Conservation (phyloP, 2,329 filamentous ascomycete genomes). For the Penicillium sclerotiorum region DNA sequence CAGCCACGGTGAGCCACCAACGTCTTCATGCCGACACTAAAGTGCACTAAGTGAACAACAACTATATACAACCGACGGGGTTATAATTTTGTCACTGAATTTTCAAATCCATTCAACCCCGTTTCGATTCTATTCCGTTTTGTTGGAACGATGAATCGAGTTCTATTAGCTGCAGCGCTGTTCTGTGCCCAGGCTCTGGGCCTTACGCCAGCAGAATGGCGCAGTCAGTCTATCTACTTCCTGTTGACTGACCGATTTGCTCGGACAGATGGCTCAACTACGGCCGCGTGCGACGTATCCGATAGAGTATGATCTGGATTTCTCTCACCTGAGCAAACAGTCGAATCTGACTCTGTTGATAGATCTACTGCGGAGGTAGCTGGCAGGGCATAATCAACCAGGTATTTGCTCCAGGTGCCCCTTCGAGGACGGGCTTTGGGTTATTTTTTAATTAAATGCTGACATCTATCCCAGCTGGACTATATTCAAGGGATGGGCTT, state of each 20-base stretch:
- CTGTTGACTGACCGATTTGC: slow-evolving; percentile 50
- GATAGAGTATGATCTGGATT: slow-evolving; percentile 28
- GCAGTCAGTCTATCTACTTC: slow-evolving; percentile 49
- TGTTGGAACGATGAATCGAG: too few species aligned
- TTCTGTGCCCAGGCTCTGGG: not conserved
- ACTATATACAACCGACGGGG: too few species aligned
- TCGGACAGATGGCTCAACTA: slow-evolving; percentile 41
- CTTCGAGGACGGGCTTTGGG: too few species aligned
- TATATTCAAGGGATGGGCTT: slow-evolving; percentile 55
- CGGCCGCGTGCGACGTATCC: slow-evolving; percentile 33
- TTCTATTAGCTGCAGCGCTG: not conserved
- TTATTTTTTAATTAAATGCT: too few species aligned
- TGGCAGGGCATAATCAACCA: slow-evolving; percentile 50
- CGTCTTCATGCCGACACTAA: too few species aligned
- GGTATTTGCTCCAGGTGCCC: slow-evolving; percentile 7
- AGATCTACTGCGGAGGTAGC: slow-evolving; percentile 48
- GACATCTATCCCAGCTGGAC: slow-evolving; percentile 40
- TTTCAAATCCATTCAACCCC: too few species aligned
- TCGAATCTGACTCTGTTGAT: slow-evolving; percentile 42
- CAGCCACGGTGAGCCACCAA: too few species aligned
- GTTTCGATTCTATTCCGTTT: not conserved
- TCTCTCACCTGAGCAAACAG: slow-evolving; percentile 41
- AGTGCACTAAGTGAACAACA: too few species aligned
- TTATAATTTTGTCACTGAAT: not conserved
- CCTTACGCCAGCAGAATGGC: slow-evolving; percentile 41